phyloP scores from a whole-genome alignment of 257 asterid genomes.

The Ehretia macrophylla region DNA sequence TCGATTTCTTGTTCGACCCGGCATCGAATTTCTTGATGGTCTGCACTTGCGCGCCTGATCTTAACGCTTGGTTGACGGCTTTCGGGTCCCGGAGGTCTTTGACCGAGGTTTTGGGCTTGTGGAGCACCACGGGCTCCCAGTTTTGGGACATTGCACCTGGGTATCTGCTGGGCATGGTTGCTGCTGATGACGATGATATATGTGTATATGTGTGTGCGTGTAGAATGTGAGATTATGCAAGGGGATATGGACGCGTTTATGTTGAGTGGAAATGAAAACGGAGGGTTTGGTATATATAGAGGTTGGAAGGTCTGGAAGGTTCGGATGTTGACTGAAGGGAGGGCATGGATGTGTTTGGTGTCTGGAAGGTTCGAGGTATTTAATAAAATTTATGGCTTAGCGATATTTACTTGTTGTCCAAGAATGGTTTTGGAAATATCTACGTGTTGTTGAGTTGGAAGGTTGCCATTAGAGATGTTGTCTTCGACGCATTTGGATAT shows the following conservation, averaged over 20 bases:
- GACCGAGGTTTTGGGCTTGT: conserved; percentile 24
- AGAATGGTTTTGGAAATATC: conserved; percentile 1
- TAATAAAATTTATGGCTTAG: not conserved
- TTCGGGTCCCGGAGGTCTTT: conserved; percentile 33
- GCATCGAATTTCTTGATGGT: conserved; percentile 37
- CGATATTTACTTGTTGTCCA: conserved; percentile 11
- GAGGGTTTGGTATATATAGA: not conserved
- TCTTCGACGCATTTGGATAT: too few relatives aligned
- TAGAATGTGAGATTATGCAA: too few relatives aligned
- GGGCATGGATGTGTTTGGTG: not conserved
- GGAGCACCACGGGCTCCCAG: conserved; percentile 46
- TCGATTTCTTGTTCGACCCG: conserved; percentile 29
- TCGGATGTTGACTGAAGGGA: conserved; percentile 2
- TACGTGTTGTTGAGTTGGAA: too few relatives aligned
- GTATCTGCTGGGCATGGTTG: conserved; percentile 29
- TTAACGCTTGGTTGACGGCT: conserved; percentile 37
- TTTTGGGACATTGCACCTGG: conserved; percentile 31
- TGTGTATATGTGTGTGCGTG: too few relatives aligned
- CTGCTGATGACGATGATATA: not conserved
- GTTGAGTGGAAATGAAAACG: not conserved
- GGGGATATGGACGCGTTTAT: too few relatives aligned
- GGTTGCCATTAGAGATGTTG: too few relatives aligned
- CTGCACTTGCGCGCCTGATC: conserved; percentile 34
- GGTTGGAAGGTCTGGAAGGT: conserved; percentile 23
- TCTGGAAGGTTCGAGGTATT: conserved; percentile 13